Percentiles rank a stretch among this genome's conserved stretches.
phyloP scores from a whole-genome alignment of 2,329 filamentous ascomycete species.

The Beauveria pseudobassiana region DNA sequence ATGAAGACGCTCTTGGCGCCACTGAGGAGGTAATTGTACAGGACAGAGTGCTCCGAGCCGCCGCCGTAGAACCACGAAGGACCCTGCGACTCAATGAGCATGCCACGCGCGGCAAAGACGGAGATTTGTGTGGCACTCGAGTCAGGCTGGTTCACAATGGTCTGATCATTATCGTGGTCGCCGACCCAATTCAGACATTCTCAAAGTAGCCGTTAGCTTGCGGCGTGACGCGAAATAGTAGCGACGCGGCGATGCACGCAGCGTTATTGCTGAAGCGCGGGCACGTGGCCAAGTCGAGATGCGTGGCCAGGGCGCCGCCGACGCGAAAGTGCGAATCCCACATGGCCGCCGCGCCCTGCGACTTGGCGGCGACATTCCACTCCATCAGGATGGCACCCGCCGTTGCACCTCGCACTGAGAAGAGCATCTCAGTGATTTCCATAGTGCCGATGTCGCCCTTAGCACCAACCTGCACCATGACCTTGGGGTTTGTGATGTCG shows the following conservation, averaged over 20 bases:
- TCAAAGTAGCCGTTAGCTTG: conserved; percentile 40
- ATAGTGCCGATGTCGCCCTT: conserved; percentile 53
- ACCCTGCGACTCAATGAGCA: conserved; percentile 24
- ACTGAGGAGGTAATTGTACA: conserved; percentile 45
- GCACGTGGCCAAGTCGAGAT: conserved; percentile 16
- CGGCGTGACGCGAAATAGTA: conserved; percentile 39
- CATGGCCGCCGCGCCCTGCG: conserved; percentile 32
- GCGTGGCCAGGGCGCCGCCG: conserved; percentile 22
- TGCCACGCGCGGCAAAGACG: conserved; percentile 29
- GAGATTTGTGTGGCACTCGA: conserved; percentile 18
- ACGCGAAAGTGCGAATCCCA: conserved; percentile 38
- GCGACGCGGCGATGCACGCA: conserved; percentile 52
- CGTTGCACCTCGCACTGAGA: conserved; percentile 58
- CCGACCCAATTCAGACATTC: conserved; percentile 58
- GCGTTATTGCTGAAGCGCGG: conserved; percentile 25
- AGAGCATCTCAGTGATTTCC: conserved; percentile 62
- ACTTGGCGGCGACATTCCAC: conserved; percentile 57
- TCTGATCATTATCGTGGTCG: conserved; percentile 48
- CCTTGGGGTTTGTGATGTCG: conserved; percentile 52
- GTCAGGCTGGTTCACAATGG: not conserved
- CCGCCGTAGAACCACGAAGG: conserved; percentile 41
- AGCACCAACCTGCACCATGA: conserved; percentile 59
- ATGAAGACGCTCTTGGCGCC: conserved; percentile 41
- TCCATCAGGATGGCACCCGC: conserved; percentile 64
- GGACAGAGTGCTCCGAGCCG: conserved; percentile 40